Conservation (phyloP, 805 yeast species). For the Metschnikowia cerradonensis region DNA sequence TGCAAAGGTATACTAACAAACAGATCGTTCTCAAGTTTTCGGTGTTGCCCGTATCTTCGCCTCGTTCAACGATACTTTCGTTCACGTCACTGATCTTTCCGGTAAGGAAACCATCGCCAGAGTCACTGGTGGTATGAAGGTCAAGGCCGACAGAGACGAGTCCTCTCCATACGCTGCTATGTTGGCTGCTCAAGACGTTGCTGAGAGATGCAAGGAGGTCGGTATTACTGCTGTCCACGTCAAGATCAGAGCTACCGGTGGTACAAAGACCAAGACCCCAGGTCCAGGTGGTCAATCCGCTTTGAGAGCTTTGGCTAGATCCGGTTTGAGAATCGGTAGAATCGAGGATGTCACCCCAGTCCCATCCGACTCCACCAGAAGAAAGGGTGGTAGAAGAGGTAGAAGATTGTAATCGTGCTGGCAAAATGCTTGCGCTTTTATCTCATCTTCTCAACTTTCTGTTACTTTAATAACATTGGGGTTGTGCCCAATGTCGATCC, state of each 20-base stretch:
- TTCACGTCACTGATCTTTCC: conserved; percentile 97
- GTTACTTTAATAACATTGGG: conserved; percentile 12
- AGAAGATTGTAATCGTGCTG: conserved; percentile 73
- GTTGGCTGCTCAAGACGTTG: conserved; percentile 99
- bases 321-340: conserved; percentile 99
- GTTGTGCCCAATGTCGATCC: background rate
- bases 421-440: conserved; percentile 6
- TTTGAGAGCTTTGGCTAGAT: conserved; percentile 98
- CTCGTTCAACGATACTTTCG: conserved; percentile 99
- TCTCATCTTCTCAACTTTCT: conserved; percentile 6
- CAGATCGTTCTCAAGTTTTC: conserved; percentile 92
- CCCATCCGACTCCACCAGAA: conserved; percentile 99
- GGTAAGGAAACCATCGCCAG: conserved; percentile 99
- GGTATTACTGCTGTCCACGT: conserved; percentile 99
- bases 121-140: conserved; percentile 99
- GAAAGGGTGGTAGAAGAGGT: conserved; percentile 99
- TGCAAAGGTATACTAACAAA: conserved; percentile 10
- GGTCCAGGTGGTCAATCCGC: conserved; percentile 99
- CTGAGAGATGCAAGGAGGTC: conserved; percentile 97
- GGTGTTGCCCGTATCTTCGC: conserved; percentile 99
- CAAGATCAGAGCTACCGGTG: conserved; percentile 99
- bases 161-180: conserved; percentile 99
- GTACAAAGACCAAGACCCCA: conserved; percentile 99
- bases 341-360: conserved; percentile 99
- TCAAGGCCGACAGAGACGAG: conserved; percentile 99